Evolutionary conservation across 1,284 basidiomycete species (phyloP).

Genomic region (Phellopilus nigrolimitatus): DNA sequence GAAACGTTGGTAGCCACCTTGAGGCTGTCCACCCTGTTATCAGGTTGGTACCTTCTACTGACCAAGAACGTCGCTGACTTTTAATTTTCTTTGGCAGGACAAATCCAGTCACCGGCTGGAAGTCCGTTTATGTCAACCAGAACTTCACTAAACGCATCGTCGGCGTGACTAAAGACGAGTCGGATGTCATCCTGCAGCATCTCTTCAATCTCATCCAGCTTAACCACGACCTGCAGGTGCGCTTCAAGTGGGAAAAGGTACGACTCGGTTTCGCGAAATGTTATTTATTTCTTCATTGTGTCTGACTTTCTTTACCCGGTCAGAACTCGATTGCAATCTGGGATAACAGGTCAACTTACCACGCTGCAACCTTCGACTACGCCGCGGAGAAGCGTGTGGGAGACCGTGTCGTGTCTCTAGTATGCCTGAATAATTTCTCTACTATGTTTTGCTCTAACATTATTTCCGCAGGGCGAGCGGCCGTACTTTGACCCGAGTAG

Average conservation of each 20-base stretch:
- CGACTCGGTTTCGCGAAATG: neutral
- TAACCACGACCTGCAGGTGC: conserved; percentile 64
- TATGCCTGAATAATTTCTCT: neutral
- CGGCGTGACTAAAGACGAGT: conserved; percentile 57
- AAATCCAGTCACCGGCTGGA: conserved; percentile 64
- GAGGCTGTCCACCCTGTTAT: conserved; percentile 49
- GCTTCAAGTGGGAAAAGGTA: conserved; percentile 38
- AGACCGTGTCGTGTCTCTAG: conserved; percentile 56
- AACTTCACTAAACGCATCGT: conserved; percentile 62
- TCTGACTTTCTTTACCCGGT: conserved; percentile 14
- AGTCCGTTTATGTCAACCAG: conserved; percentile 59
- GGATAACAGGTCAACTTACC: conserved; percentile 50
- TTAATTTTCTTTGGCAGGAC: conserved; percentile 45
- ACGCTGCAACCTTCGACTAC: conserved; percentile 54
- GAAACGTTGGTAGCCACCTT: conserved; percentile 54
- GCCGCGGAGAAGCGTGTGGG: conserved; percentile 41
- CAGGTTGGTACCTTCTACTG: conserved; percentile 1
- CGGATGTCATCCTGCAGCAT: conserved; percentile 43
- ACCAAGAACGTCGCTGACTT: too few relatives aligned
- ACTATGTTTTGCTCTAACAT: neutral
- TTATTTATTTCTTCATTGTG: neutral
- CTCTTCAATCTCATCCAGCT: conserved; percentile 44
- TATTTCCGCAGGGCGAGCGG: conserved; percentile 42
- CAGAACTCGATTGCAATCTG: conserved; percentile 50
- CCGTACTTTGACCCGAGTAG: conserved; percentile 55